Evolutionary conservation across 495 filamentous ascomycete species (phyloP).

Genomic region (Parmelia sp.): DNA sequence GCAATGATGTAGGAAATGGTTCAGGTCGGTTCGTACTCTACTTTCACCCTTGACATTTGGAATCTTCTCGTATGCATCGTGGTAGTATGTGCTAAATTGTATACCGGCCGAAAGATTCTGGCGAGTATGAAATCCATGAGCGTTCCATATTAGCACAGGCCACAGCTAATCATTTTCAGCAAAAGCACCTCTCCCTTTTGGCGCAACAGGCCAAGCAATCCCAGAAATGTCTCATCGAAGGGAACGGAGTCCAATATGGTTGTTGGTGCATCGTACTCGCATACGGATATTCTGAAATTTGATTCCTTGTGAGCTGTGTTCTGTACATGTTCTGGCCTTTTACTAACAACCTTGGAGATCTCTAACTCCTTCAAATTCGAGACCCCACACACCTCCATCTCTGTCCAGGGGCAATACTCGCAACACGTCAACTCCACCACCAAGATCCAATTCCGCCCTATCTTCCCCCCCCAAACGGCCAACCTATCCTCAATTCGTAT

Average conservation of each 20-base stretch:
- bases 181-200: slow-evolving; percentile 87
- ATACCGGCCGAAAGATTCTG: slow-evolving; percentile 35
- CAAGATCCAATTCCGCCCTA: slow-evolving; percentile 45
- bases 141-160: background rate
- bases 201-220: slow-evolving; percentile 52
- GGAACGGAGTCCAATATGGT: slow-evolving; percentile 65
- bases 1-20: slow-evolving; percentile 77
- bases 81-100: slow-evolving; percentile 25
- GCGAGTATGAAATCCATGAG: slow-evolving; percentile 39
- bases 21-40: slow-evolving; percentile 81
- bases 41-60: background rate
- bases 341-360: slow-evolving; percentile 38
- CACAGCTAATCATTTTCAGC: slow-evolving; percentile 35
- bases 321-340: slow-evolving; percentile 6
- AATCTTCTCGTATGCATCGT: background rate
- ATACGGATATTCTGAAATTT: slow-evolving; percentile 86
- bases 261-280: slow-evolving; percentile 94
- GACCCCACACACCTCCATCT: slow-evolving; percentile 58
- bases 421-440: slow-evolving; percentile 45
- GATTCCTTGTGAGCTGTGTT: slow-evolving; percentile 55
- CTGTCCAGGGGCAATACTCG: slow-evolving; percentile 35
- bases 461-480: slow-evolving; percentile 58
- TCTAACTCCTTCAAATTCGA: slow-evolving; percentile 43
- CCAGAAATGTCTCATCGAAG: slow-evolving; percentile 41
- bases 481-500: slow-evolving; percentile 66